A percentile compares a stretch with the other conserved stretches of the same genome.
phyloP scores from a whole-genome alignment of 2,329 filamentous ascomycete species.

The Mariannaea elegans region DNA sequence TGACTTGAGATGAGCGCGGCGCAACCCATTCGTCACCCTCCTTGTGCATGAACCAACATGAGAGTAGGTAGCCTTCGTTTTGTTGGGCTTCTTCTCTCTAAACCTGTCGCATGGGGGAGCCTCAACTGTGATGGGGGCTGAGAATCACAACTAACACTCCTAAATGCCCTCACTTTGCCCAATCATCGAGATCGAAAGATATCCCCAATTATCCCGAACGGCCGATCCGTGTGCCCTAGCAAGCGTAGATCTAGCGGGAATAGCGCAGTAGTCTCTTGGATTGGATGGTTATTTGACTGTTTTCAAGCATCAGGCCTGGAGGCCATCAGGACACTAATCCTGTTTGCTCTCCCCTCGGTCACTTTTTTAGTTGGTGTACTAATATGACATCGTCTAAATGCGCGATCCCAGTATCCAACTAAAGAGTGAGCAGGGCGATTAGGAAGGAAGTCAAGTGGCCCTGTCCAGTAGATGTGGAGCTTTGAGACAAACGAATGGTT shows the following conservation, averaged over 20 bases:
- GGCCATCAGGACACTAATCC: constrained; percentile 1
- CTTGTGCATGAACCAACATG: constrained; percentile 28
- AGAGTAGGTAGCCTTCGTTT: constrained; percentile 8
- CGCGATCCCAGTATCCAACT: constrained; percentile 8
- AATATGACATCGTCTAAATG: not conserved
- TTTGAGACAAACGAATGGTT: not conserved
- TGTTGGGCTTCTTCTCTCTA: not conserved
- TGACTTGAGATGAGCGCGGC: constrained; percentile 20
- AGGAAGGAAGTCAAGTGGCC: constrained; percentile 2
- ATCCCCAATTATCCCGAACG: constrained; percentile 8
- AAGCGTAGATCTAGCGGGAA: constrained; percentile 21
- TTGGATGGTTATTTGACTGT: not conserved
- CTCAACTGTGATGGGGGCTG: constrained; percentile 12
- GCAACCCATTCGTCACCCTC: constrained; percentile 10
- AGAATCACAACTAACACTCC: not conserved
- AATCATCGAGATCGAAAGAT: constrained; percentile 10
- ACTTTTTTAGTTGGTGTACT: not conserved
- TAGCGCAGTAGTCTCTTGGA: constrained; percentile 24
- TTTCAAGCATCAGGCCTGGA: constrained; percentile 8
- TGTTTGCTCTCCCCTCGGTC: constrained; percentile 18
- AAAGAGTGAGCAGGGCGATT: not conserved
- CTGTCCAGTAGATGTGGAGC: not conserved
- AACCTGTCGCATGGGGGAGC: constrained; percentile 8
- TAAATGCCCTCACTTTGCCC: not conserved
- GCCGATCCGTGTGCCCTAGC: constrained; percentile 19